Evolutionary conservation across 2,329 filamentous ascomycete species (phyloP), one percentile per base, ranked within the genome.

Genomic region (Cladorrhinum sp.): DNA sequence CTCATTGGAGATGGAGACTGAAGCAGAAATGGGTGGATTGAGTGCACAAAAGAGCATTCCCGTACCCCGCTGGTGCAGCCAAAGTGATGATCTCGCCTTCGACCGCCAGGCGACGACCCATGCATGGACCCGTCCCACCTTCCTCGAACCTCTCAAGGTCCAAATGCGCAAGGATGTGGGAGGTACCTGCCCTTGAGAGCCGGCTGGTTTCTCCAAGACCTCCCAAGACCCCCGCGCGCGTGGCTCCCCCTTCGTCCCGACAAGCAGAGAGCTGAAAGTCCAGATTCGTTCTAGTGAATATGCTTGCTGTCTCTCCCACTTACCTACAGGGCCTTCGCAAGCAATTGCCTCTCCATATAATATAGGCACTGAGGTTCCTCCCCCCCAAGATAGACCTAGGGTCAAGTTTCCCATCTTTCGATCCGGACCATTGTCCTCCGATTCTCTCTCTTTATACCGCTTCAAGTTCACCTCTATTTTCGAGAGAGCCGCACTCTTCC

Each of bases 181-280:
- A 45, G 41, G 41, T 45, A 45, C 41, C 41, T 45, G 41, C 41
- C 41, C n/a, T 12, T 3, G 41, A n/a, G 18, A 16, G 16, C 41
- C 6, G 4, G 18, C 3, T 18, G 16, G 18, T 18, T 7, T 45
- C 41, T 45, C 18, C 41, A 45, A 45, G 41, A 45, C 41, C 41
- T 45, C 16, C 41, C 18, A 18, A 45, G 41, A 18, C 41, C 41
- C 41, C 36, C 36, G 16, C 41, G 41, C 41, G 41, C 41, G 18
- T 45, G 41, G 41, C 41, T 45, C 18, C 41, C 41, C 41, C 8
- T 45, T 4, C 16, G 2, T 45, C 41, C 41, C 41, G 41, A 36
- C 23, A 13, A 56, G 38, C 38, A 29, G 53, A 56, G 38, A 38
- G 53, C 53, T 56, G 53, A 49, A 56, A 56, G n/a, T 45, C 53